These are phyloP conservation scores for Miscanthus lutarioriparius DNA, from an alignment of 176 grass and related monocot species.

Conservation along the genomic window DNA sequence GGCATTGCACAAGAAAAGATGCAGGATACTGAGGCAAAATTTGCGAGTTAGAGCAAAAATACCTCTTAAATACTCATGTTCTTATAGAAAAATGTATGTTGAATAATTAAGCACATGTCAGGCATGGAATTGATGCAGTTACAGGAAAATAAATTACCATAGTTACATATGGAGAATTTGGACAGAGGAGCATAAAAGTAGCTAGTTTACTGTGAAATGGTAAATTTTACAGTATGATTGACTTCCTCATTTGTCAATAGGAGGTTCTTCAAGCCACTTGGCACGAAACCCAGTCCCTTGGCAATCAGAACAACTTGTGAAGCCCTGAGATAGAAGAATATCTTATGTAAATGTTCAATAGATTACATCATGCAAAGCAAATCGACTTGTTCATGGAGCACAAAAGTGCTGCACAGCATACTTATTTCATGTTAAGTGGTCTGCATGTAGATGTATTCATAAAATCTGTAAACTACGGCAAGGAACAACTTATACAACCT, in stretches of 20 bases:
- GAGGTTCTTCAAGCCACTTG: constrained; percentile 85
- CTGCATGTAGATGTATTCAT: not conserved
- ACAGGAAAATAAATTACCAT: constrained; percentile 5
- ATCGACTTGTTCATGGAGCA: constrained; percentile 13
- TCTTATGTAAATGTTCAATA: constrained; percentile 17
- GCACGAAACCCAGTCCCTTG: constrained; percentile 95
- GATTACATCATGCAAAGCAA: constrained; percentile 18
- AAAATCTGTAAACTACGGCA: constrained; percentile 10
- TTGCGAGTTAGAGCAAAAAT: not conserved
- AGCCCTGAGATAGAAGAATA: constrained; percentile 62
- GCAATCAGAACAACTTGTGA: constrained; percentile 67
- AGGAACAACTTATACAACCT: constrained; percentile 51
- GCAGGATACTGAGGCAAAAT: not conserved
- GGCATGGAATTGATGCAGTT: constrained; percentile 2
- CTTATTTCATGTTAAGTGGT: constrained; percentile 21
- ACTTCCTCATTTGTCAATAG: constrained; percentile 45
- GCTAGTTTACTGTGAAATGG: constrained; percentile 11
- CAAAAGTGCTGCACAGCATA: not conserved
- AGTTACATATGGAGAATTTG: constrained; percentile 27
- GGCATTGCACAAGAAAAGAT: not conserved
- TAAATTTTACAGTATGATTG: constrained; percentile 25
- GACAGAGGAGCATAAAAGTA: constrained; percentile 35
- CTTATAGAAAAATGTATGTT: constrained; percentile 4
- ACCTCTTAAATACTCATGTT: not conserved
- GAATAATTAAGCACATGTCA: constrained; percentile 11